Conservation (phyloP, 371 early-diverging fungal species). For the Synchytrium microbalum region DNA sequence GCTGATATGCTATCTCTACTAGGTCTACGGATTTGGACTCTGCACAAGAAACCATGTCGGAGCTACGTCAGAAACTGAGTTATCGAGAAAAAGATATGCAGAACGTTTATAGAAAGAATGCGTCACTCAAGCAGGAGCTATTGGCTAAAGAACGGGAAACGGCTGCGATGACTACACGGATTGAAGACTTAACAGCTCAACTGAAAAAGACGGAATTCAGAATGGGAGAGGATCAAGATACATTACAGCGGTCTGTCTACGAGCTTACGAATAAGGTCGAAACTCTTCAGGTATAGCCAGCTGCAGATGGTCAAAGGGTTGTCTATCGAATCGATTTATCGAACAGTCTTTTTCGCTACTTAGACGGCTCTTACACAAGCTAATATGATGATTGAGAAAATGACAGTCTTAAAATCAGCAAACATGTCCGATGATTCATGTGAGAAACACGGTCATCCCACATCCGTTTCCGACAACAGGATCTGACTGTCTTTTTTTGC, state of each 20-base stretch:
- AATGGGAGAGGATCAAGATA: constrained; percentile 1
- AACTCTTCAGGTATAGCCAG: constrained; percentile 22
- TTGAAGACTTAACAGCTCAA: constrained; percentile 1
- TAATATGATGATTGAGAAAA: constrained; percentile 37
- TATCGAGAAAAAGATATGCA: constrained; percentile 39
- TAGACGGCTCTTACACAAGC: constrained; percentile 27
- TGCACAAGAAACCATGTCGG: constrained; percentile 19
- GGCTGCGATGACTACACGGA: constrained; percentile 18
- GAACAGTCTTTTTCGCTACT: background rate
- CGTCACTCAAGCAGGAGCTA: constrained; percentile 34
- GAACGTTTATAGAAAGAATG: constrained; percentile 31
- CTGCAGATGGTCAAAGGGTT: too few relatives aligned
- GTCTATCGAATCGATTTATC: background rate
- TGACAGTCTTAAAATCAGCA: constrained; percentile 37
- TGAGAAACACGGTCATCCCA: constrained; percentile 7
- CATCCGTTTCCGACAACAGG: too few relatives aligned
- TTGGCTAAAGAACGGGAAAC: constrained; percentile 17
- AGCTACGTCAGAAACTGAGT: constrained; percentile 32
- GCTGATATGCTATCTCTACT: background rate
- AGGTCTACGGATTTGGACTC: constrained; percentile 22
- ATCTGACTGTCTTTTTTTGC: too few relatives aligned
- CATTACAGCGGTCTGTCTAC: background rate
- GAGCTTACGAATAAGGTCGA: constrained; percentile 25
- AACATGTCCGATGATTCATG: constrained; percentile 21
- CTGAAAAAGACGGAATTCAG: constrained; percentile 19